Conservation (phyloP, 1,284 basidiomycete genomes). For the Moesziomyces globuligerus region DNA sequence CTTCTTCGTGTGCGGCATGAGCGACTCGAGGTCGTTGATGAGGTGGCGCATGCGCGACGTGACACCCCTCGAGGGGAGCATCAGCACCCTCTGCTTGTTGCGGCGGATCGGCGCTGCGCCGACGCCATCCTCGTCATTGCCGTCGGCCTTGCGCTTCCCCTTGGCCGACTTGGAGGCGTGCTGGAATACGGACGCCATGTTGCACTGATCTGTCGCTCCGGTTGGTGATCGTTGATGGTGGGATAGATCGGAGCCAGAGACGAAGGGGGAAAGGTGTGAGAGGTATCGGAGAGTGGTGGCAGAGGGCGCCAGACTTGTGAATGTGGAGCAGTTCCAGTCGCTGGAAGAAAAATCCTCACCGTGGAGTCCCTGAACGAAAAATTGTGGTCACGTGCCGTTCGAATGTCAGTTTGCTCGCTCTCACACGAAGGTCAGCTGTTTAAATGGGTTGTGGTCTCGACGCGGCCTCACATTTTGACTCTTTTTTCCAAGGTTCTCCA, state of each 20-base stretch:
- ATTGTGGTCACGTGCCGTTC: too few relatives aligned
- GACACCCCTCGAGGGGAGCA: slow-evolving; percentile 92
- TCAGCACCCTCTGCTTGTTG: slow-evolving; percentile 77
- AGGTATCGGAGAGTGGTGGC: too few relatives aligned
- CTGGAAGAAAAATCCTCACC: too few relatives aligned
- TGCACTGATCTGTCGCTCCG: not conserved
- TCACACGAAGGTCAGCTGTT: too few relatives aligned
- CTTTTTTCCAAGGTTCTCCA: too few relatives aligned
- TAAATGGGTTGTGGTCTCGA: too few relatives aligned
- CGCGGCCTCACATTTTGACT: too few relatives aligned
- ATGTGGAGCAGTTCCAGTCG: not conserved
- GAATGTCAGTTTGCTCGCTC: too few relatives aligned
- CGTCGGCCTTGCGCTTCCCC: slow-evolving; percentile 55
- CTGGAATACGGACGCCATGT: slow-evolving; percentile 50
- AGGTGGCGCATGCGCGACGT: slow-evolving; percentile 97
- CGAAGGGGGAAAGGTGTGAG: not conserved
- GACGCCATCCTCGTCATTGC: slow-evolving; percentile 15
- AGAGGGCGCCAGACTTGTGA: too few relatives aligned
- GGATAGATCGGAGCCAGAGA: not conserved
- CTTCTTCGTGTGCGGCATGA: slow-evolving; percentile 96
- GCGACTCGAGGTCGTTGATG: slow-evolving; percentile 89
- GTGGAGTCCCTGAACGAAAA: too few relatives aligned
- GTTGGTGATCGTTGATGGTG: not conserved
- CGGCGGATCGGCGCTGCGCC: slow-evolving; percentile 39
- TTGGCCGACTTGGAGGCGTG: slow-evolving; percentile 48